A percentile compares a stretch with the other conserved stretches of the same genome.
These are phyloP conservation scores for Aspergillus fructus DNA, from an alignment of 2,329 filamentous ascomycete species.

Conservation along the genomic window DNA sequence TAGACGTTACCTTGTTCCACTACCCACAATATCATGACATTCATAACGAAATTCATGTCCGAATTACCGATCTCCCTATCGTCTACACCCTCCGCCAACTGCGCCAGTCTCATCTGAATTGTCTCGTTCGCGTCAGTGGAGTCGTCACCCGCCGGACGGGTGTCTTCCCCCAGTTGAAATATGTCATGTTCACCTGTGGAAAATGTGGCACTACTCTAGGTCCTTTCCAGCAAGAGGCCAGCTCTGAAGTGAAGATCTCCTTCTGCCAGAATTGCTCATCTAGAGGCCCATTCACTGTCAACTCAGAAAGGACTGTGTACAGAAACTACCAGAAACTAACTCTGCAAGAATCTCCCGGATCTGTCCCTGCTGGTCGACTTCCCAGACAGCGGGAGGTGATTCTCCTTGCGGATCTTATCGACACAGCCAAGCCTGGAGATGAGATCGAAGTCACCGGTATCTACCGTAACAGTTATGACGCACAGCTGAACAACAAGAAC, in stretches of 20 bases:
- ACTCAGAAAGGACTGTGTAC: conserved; percentile 97
- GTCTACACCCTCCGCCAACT: conserved; percentile 94
- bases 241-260: conserved; percentile 91
- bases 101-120: conserved; percentile 93
- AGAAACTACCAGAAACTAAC: conserved; percentile 98
- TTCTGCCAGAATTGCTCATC: conserved; percentile 98
- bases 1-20: conserved; percentile 93
- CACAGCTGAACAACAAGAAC: conserved; percentile 96
- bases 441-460: conserved; percentile 96
- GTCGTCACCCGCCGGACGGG: conserved; percentile 92
- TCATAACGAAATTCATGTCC: conserved; percentile 95
- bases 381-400: conserved; percentile 93
- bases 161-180: conserved; percentile 96
- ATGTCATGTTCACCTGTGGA: conserved; percentile 95
- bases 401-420: conserved; percentile 93
- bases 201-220: conserved; percentile 92
- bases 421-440: conserved; percentile 93
- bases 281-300: conserved; percentile 88
- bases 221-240: conserved; percentile 96
- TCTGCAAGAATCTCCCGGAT: conserved; percentile 93
- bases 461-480: conserved; percentile 98
- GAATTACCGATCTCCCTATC: conserved; percentile 90
- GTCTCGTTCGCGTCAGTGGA: conserved; percentile 87
- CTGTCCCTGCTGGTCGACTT: conserved; percentile 90
- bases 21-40: conserved; percentile 98